These are phyloP conservation scores for Phytomonas sp. DNA, from an alignment of 208 protist species.

Conservation along the genomic window DNA sequence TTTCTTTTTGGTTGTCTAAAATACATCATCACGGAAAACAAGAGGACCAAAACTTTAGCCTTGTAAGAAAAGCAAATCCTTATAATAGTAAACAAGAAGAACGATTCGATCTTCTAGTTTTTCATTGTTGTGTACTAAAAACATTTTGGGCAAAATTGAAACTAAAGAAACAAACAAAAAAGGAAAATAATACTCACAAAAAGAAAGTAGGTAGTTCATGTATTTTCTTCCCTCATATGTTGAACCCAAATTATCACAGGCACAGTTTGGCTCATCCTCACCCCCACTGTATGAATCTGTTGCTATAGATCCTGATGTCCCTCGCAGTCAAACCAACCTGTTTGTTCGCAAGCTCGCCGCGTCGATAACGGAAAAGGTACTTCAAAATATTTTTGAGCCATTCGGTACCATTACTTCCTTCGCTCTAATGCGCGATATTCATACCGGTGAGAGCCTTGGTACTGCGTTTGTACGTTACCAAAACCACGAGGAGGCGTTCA, in stretches of 20 bases:
- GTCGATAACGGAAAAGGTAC: slow-evolving; percentile 39
- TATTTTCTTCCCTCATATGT: too few species aligned
- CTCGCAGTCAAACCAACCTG: slow-evolving; percentile 70
- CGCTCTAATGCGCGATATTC: slow-evolving; percentile 64
- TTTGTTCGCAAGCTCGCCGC: slow-evolving; percentile 70
- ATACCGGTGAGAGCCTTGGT: slow-evolving; percentile 61
- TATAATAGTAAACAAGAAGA: slow-evolving; percentile 6
- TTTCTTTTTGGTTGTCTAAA: slow-evolving; percentile 3
- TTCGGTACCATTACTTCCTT: slow-evolving; percentile 58
- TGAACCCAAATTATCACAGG: too few species aligned
- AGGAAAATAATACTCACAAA: too few species aligned
- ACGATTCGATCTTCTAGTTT: background rate
- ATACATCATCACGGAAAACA: background rate
- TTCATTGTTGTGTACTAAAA: slow-evolving; percentile 3
- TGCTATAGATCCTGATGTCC: slow-evolving; percentile 39
- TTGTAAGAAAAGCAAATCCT: slow-evolving; percentile 1
- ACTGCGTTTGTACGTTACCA: slow-evolving; percentile 70
- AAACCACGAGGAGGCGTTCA: slow-evolving; percentile 29
- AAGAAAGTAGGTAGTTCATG: too few species aligned
- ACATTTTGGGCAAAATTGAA: background rate
- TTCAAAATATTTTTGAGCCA: slow-evolving; percentile 46
- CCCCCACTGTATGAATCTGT: slow-evolving; percentile 41
- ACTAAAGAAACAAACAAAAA: too few species aligned
- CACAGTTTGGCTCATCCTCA: slow-evolving; percentile 2
- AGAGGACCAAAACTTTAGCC: background rate